Evolutionary conservation across 192 early-diverging fungal genomes (phyloP), one percentile per base, ranked within the genome.

Genomic region (Funneliformis mosseae): DNA sequence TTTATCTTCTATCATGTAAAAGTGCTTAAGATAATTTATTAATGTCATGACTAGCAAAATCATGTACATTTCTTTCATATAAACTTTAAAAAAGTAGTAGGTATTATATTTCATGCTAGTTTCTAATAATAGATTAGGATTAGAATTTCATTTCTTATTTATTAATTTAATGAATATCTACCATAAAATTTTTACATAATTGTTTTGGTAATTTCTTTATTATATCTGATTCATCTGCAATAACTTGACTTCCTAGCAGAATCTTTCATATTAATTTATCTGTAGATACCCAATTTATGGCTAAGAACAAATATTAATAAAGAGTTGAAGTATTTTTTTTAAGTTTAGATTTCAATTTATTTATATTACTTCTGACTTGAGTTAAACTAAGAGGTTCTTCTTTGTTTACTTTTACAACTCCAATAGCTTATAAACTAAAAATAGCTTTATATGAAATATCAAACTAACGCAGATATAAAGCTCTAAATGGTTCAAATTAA

Each of bases 391-490:
- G 48, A 75, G 73, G 73, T 18, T 59, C n/a, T 16, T 59, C 59
- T 28, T 6, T 59, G 48, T 25, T 75, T 75, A 16, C 14, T 27
- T 75, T 75, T 60, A 75, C 73, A 33, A 38, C 48, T 75, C 73
- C 73, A 28, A 75, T 55, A 23, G 55, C 55, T 4, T 48, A 28
- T 1, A 75, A 75, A 75, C 73, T 75, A 75, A 11, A 16, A 21
- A 75, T 23, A 23, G 73, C 18, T 59, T 50, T 75, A 59, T 75
- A 75, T 12, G 73, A 75, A 75, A 75, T 60, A 4, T 59, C 73
- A 23, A 75, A 75, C 73, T 75, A 75, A 71, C 21, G 48, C 73
- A 59, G 48, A 75, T 12, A 75, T n/a, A n/a, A n/a, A n/a, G n/a
- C n/a, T n/a, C n/a, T n/a, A n/a, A n/a, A n/a, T n/a, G n/a, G n/a